These are phyloP conservation scores for Musa troglodytarum DNA, from an alignment of 176 grass and related monocot species.

Conservation along the genomic window DNA sequence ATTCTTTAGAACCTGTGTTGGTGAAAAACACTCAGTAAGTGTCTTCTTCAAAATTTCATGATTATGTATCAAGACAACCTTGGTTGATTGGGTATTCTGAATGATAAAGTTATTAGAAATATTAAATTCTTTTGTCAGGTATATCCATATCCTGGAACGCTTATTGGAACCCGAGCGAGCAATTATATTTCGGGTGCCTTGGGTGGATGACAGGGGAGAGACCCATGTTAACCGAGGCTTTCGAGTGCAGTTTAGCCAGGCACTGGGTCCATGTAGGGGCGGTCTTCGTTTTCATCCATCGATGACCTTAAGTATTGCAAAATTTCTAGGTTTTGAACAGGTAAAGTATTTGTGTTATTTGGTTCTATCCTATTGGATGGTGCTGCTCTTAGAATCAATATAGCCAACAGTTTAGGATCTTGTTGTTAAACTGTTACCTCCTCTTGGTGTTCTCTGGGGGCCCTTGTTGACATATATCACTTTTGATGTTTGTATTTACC, in stretches of 20 bases:
- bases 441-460: not conserved
- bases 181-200: slow-evolving; percentile 95
- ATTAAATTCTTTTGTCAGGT: slow-evolving; percentile 45
- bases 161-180: slow-evolving; percentile 89
- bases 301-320: slow-evolving; percentile 92
- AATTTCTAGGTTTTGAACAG: slow-evolving; percentile 99
- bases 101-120: slow-evolving; percentile 1
- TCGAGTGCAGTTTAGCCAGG: slow-evolving; percentile 91
- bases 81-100: too few relatives aligned
- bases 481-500: not conserved
- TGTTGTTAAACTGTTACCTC: not conserved
- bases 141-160: slow-evolving; percentile 87
- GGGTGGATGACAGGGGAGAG: slow-evolving; percentile 90
- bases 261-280: slow-evolving; percentile 87
- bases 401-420: not conserved
- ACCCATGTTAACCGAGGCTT: slow-evolving; percentile 88
- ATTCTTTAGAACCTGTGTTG: slow-evolving; percentile 90
- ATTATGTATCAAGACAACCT: not conserved
- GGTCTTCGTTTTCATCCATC: slow-evolving; percentile 95
- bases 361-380: not conserved
- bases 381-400: not conserved
- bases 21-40: slow-evolving; percentile 81
- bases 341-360: slow-evolving; percentile 22
- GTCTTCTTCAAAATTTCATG: not conserved
- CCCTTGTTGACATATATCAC: not conserved